A percentile compares a stretch with the other conserved stretches of the same genome.
Evolutionary conservation across 2,329 filamentous ascomycete genomes (phyloP).

Genomic region (Cytospora leucostoma): DNA sequence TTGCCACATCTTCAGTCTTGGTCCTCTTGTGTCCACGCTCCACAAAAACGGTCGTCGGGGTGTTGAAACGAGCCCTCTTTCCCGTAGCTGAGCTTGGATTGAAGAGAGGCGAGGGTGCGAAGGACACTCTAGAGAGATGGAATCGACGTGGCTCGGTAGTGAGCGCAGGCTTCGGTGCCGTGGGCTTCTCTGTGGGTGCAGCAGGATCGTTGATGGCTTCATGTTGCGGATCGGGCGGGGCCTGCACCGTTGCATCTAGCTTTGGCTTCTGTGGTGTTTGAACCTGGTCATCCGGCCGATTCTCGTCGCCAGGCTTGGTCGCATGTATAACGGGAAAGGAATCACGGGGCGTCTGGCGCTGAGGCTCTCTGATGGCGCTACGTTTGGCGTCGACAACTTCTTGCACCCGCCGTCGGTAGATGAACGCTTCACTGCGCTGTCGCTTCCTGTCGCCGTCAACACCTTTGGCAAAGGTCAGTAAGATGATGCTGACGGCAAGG

Average conservation of each 20-base stretch:
- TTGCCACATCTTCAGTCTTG: slow-evolving; percentile 24
- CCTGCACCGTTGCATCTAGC: background rate
- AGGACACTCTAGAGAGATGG: slow-evolving; percentile 54
- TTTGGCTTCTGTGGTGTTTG: slow-evolving; percentile 12
- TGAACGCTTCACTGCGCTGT: slow-evolving; percentile 53
- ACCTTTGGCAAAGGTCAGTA: slow-evolving; percentile 39
- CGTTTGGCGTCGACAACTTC: slow-evolving; percentile 36
- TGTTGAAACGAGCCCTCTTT: slow-evolving; percentile 44
- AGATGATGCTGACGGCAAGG: slow-evolving; percentile 12
- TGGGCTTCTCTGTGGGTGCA: background rate
- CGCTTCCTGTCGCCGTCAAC: slow-evolving; percentile 57
- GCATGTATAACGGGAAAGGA: slow-evolving; percentile 51
- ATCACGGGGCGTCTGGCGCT: slow-evolving; percentile 25
- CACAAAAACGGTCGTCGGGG: slow-evolving; percentile 54
- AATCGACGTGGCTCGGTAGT: slow-evolving; percentile 51
- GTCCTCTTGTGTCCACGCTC: slow-evolving; percentile 48
- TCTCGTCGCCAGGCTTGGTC: slow-evolving; percentile 44
- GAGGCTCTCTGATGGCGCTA: slow-evolving; percentile 33
- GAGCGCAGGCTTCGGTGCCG: slow-evolving; percentile 19
- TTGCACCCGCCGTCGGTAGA: slow-evolving; percentile 56
- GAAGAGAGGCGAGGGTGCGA: slow-evolving; percentile 38
- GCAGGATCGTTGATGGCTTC: background rate
- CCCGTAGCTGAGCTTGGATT: slow-evolving; percentile 36
- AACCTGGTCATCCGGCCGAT: slow-evolving; percentile 31
- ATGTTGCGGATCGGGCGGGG: background rate